phyloP scores from a whole-genome alignment of 306 rosid genomes.

The Rubus idaeus region DNA sequence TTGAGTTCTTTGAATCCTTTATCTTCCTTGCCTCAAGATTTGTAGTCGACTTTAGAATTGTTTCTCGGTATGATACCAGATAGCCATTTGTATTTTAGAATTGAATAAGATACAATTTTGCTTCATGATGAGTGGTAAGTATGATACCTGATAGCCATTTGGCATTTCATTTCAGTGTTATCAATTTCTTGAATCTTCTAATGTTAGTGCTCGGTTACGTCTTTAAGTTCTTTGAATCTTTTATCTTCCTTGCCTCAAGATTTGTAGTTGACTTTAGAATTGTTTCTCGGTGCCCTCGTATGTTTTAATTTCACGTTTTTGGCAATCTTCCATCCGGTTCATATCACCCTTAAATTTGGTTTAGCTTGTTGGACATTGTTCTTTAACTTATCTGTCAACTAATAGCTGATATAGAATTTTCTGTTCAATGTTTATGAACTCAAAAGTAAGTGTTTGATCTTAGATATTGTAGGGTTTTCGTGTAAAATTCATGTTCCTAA shows the following conservation, averaged over 20 bases:
- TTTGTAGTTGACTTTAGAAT: background rate
- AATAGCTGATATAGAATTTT: background rate
- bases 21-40: background rate
- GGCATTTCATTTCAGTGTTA: background rate
- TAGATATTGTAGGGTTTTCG: background rate
- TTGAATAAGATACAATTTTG: background rate
- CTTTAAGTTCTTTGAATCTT: background rate
- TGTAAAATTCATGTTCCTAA: conserved; percentile 14
- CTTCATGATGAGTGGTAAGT: background rate
- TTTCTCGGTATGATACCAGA: too few relatives aligned
- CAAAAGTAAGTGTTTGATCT: background rate
- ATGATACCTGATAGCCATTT: background rate
- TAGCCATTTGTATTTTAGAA: too few relatives aligned
- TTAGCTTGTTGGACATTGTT: background rate
- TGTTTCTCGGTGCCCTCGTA: background rate
- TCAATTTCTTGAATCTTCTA: background rate
- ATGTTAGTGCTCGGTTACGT: background rate
- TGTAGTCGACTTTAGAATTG: background rate
- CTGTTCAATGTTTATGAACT: background rate
- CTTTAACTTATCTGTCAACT: background rate
- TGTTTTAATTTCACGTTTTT: background rate
- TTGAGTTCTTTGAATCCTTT: background rate
- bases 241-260: background rate
- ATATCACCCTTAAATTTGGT: background rate
- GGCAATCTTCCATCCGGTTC: background rate